phyloP scores from a whole-genome alignment of 2,329 filamentous ascomycete species.

The Neocucurbitaria cava region DNA sequence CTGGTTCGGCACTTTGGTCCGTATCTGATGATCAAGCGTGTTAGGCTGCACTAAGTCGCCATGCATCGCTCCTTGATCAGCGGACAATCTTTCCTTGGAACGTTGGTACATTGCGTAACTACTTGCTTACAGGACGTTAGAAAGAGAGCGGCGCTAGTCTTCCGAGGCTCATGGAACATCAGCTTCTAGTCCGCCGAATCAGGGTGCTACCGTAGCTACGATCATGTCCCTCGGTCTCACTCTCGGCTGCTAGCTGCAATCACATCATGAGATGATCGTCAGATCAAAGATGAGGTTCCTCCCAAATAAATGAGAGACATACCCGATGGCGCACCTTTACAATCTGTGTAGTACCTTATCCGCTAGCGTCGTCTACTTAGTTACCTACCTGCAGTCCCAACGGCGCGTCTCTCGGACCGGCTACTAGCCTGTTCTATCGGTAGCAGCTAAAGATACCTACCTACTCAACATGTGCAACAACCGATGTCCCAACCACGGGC shows the following conservation, averaged over 20 bases:
- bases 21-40: background rate
- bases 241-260: background rate
- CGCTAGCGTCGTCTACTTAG: conserved; percentile 1
- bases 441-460: background rate
- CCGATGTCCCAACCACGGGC: background rate
- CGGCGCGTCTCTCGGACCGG: background rate
- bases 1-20: background rate
- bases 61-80: background rate
- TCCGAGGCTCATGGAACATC: background rate
- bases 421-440: background rate
- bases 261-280: background rate
- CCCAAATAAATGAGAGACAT: background rate
- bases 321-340: conserved; percentile 2
- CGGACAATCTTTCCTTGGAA: no score
- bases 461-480: background rate
- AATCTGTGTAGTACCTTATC: background rate
- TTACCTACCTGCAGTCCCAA: no score
- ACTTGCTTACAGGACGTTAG: no score
- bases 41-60: background rate
- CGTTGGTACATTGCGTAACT: no score
- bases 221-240: background rate
- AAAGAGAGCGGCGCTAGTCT: no score
- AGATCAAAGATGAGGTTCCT: conserved; percentile 1
- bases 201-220: background rate
- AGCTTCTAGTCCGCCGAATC: background rate